Conservation (phyloP, 768 basidiomycete species). For the Lactarius pseudohatsudake region DNA sequence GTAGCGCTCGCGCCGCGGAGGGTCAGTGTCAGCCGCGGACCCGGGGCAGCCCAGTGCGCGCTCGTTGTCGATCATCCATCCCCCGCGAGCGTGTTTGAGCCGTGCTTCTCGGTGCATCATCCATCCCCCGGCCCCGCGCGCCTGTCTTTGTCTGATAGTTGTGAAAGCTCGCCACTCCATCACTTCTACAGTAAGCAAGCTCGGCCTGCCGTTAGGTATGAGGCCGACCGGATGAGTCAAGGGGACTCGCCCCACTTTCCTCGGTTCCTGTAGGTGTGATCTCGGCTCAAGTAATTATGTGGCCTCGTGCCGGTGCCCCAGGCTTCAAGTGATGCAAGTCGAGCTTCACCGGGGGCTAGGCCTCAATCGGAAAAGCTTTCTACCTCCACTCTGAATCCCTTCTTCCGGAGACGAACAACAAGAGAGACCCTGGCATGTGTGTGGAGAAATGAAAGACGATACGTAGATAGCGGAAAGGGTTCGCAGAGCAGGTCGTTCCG, state of each 20-base stretch:
- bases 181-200: neutral
- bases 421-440: neutral
- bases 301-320: neutral
- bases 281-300: neutral
- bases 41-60: slow-evolving; percentile 22
- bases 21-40: slow-evolving; percentile 22
- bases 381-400: neutral
- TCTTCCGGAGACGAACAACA: neutral
- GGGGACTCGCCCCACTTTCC: neutral
- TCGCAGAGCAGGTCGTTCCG: neutral
- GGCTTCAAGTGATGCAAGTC: neutral
- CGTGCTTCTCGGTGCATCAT: slow-evolving; percentile 28
- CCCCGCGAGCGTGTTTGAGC: slow-evolving; percentile 15
- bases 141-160: neutral
- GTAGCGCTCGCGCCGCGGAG: slow-evolving; percentile 26
- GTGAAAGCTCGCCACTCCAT: neutral
- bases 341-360: neutral
- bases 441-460: neutral
- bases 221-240: neutral
- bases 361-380: neutral
- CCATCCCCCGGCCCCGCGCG: slow-evolving; percentile 9
- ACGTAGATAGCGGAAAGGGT: neutral
- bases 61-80: slow-evolving; percentile 25
- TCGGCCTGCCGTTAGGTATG: neutral
- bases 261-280: neutral